Conservation (phyloP, 306 rosid genomes). For the Vigna nakashimae region DNA sequence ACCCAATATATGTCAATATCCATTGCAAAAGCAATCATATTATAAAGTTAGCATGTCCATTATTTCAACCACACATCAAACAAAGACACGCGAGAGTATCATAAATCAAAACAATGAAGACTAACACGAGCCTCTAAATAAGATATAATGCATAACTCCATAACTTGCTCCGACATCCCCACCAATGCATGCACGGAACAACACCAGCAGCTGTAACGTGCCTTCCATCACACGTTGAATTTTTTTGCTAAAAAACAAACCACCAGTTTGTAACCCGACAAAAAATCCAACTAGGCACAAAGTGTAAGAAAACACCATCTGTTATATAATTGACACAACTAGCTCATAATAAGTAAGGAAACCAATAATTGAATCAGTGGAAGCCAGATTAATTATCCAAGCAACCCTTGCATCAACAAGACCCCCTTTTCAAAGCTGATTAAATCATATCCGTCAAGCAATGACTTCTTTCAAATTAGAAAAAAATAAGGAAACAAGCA, state of each 20-base stretch:
- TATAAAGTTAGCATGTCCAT: background rate
- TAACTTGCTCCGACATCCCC: constrained; percentile 34
- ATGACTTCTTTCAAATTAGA: background rate
- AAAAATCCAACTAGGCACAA: constrained; percentile 11
- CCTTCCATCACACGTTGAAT: constrained; percentile 21
- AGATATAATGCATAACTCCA: constrained; percentile 13
- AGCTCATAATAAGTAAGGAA: background rate
- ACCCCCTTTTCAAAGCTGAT: background rate
- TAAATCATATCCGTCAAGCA: constrained; percentile 10
- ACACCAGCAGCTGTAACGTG: constrained; percentile 19
- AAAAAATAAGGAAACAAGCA: background rate
- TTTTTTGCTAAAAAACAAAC: constrained; percentile 28
- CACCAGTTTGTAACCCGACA: constrained; percentile 15
- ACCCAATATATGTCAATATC: constrained; percentile 1
- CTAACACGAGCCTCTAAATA: constrained; percentile 8
- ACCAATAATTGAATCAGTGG: constrained; percentile 37
- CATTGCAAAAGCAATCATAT: constrained; percentile 9
- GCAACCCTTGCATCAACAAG: constrained; percentile 21
- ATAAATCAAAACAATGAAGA: constrained; percentile 8
- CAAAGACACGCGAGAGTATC: constrained; percentile 28
- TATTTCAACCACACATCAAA: constrained; percentile 25
- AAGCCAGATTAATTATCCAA: constrained; percentile 5
- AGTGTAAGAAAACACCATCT: constrained; percentile 16
- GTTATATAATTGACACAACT: constrained; percentile 26
- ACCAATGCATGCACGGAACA: constrained; percentile 11